Evolutionary conservation across 352 stramenopile species (phyloP), one percentile per base, ranked within the genome.

Genomic region (Thraustochytrium sp.): DNA sequence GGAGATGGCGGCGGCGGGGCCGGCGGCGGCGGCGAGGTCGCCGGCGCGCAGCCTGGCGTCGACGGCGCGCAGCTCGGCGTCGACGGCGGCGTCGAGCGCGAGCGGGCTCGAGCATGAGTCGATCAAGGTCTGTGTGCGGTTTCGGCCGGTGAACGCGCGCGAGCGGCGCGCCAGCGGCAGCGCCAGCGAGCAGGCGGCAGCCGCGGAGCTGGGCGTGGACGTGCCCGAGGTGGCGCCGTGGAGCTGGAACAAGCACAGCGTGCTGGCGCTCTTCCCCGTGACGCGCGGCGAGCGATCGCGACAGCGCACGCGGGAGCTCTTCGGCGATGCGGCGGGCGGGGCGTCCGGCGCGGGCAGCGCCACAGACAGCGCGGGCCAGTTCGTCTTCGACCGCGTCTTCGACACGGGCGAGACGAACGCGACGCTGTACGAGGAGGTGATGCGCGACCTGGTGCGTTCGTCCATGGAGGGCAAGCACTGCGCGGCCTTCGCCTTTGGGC

Each of bases 401-500:
- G 85, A 74, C 29, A 54, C 46, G 11, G 72, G 86, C 21, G 38
- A 75, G 36, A 68, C 61, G 29, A 87, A 86, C 18, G 44, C 48
- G 11, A 46, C 49, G 40, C 61, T 88, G 23, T 88, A 88, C 34
- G 65, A 86, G 16, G 72, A 82, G 21, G 62, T 82, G n/a, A 84
- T 68, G 37, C 82, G 83, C 23, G 82, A 49, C 34, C 68, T 88
- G 21, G 84, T 87, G 2, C 63, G 78, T n/a, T 87, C 82, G 16
- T 68, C 85, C 62, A 62, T 87, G 51, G 26, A 88, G 37, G 85
- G 85, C 51, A 87, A 86, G 26, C 86, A 88, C 68, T 73, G 85
- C 72, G 85, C 85, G 4, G 82, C 98, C 78, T 98, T 99, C 89
- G 94, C 95, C 13, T 98, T 98, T 87, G 95, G 95, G 16, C 95